Conservation (phyloP, 2,329 filamentous ascomycete species). For the Decorospora gaudefroyi region DNA sequence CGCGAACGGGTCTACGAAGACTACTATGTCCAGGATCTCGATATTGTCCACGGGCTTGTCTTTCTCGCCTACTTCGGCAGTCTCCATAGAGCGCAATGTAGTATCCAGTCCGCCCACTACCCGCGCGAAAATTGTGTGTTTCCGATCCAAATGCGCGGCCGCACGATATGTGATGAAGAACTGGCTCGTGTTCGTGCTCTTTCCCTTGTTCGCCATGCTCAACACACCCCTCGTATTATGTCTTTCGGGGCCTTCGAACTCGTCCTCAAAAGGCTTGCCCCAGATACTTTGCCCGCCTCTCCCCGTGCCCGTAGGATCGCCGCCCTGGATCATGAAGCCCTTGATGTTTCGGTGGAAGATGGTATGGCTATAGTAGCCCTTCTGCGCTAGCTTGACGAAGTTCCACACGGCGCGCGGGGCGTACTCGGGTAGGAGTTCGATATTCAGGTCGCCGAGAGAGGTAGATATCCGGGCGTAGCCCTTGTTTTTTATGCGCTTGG, state of each 20-base stretch:
- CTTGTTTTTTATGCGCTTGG: slow-evolving; percentile 83
- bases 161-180: slow-evolving; percentile 92
- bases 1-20: slow-evolving; percentile 93
- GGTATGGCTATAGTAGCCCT: slow-evolving; percentile 85
- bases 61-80: slow-evolving; percentile 71
- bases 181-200: slow-evolving; percentile 94
- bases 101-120: slow-evolving; percentile 77
- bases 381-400: slow-evolving; percentile 84
- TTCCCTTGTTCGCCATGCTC: slow-evolving; percentile 98
- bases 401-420: slow-evolving; percentile 97
- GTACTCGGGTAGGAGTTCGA: slow-evolving; percentile 88
- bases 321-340: slow-evolving; percentile 97
- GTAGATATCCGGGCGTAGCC: slow-evolving; percentile 92
- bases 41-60: slow-evolving; percentile 79
- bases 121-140: slow-evolving; percentile 94
- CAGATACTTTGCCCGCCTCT: slow-evolving; percentile 88
- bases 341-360: slow-evolving; percentile 91
- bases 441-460: slow-evolving; percentile 78
- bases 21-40: slow-evolving; percentile 76
- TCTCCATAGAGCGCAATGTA: slow-evolving; percentile 75
- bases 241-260: slow-evolving; percentile 86
- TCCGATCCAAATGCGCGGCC: slow-evolving; percentile 83
- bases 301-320: slow-evolving; percentile 90
- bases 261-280: slow-evolving; percentile 93
- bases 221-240: slow-evolving; percentile 80